Evolutionary conservation across 257 asterid species (phyloP).

Genomic region (Gentiana macrophylla): DNA sequence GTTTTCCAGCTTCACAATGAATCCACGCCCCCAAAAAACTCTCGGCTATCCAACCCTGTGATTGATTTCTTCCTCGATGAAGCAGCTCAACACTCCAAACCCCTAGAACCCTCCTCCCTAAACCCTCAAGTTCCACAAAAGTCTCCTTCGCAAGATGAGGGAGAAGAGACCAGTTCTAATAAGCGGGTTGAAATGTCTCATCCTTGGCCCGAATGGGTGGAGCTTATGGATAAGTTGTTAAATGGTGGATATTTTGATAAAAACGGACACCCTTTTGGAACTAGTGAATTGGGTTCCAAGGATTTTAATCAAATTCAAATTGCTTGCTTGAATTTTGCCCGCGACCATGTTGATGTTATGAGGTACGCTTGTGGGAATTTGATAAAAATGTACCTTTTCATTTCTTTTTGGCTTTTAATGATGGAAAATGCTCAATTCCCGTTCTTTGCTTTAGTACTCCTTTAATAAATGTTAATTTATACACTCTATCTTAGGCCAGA

Average conservation of each 20-base stretch:
- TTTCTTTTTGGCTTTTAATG: neutral
- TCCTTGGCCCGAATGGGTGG: slow-evolving; percentile 89
- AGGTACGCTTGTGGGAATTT: slow-evolving; percentile 29
- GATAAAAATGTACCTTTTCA: neutral
- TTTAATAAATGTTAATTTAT: neutral
- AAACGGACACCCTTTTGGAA: slow-evolving; percentile 51
- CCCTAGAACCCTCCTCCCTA: slow-evolving; percentile 5
- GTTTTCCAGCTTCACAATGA: slow-evolving; percentile 22
- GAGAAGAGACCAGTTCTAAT: slow-evolving; percentile 6
- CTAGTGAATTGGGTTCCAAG: slow-evolving; percentile 29
- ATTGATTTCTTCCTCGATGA: slow-evolving; percentile 53
- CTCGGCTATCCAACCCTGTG: slow-evolving; percentile 41
- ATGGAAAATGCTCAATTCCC: too few relatives aligned
- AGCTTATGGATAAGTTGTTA: slow-evolving; percentile 44
- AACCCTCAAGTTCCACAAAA: slow-evolving; percentile 11
- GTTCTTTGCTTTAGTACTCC: too few relatives aligned
- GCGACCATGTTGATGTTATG: slow-evolving; percentile 54
- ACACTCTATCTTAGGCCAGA: too few relatives aligned
- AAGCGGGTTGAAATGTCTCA: slow-evolving; percentile 34
- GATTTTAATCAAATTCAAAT: slow-evolving; percentile 58
- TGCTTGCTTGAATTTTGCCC: slow-evolving; percentile 80
- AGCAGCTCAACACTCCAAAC: slow-evolving; percentile 16
- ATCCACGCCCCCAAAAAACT: slow-evolving; percentile 7
- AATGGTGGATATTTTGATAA: slow-evolving; percentile 53
- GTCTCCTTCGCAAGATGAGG: slow-evolving; percentile 18